Base-by-base conservation (phyloP, 148 eudicot genomes). In the Limonium bicolor region DNA sequence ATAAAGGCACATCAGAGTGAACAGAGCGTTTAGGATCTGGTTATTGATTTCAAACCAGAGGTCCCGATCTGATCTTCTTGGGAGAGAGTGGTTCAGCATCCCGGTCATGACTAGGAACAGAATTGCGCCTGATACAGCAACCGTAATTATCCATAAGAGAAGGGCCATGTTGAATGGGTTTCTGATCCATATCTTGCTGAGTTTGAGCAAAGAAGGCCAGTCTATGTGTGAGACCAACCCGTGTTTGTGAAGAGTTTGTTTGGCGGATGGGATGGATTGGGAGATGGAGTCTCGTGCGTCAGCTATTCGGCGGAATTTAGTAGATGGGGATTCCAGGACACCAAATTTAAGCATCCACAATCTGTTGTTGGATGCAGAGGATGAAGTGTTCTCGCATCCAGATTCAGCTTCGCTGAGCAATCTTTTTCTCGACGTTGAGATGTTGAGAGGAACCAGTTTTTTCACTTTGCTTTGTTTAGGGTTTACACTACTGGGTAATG, bases 1-100 rank as follows among this genome's bases (percentile, higher is more conserved):
- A 56, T 90, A 90, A 43, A 90, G 61, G 60, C 93, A 84, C 84
- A 90, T 80, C 4, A 90, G 80, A 4, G 95, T 90, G 53, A 90
- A 90, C 3, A 90, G 59, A 11, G 95, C 97, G 50, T 80, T 90
- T 33, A 84, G 84, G n/a, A 90, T 77, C 43, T 90, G 97, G 57
- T 90, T 90, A 52, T 80, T 84, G 20, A 84, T 73, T 71, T 90
- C 97, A 39, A 75, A 80, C 95, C 99, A 90, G 27, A 68, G 47
- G 54, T 78, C 72, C 52, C 99, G 67, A 9, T 75, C 56, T 15
- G 88, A 60, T 54, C 85, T 90, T 23, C 50, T 65, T 0, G 77
- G 75, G 1, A 90, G 48, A 32, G 68, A 70, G 9, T 44, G 40
- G 55, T 81, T 81, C 40, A 90, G 63, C 85, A 90, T 76, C 46